Evolutionary conservation across 495 filamentous ascomycete species (phyloP).

Genomic region (Amphirosellinia nigrospora): DNA sequence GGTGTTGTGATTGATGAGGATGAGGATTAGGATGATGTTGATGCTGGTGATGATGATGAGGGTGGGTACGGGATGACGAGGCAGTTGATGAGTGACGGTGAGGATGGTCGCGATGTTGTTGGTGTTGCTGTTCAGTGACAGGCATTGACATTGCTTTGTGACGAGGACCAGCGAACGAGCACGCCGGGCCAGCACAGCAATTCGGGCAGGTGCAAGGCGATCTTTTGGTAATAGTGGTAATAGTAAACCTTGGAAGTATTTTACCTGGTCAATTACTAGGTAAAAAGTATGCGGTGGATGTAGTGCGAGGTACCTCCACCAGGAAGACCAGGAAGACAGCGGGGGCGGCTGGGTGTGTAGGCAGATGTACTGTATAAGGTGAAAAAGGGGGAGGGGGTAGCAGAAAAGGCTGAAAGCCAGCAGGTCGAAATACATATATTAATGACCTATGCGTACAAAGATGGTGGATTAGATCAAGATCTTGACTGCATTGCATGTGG

Average conservation of each 20-base stretch:
- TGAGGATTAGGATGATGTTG: no score
- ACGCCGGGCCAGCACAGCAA: constrained; percentile 21
- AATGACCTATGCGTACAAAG: neutral
- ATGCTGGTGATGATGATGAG: constrained; percentile 23
- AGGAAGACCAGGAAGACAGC: neutral
- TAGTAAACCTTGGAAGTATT: no score
- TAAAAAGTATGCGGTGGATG: neutral
- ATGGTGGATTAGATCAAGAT: constrained; percentile 11
- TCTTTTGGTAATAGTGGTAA: constrained; percentile 12
- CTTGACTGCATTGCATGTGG: constrained; percentile 9
- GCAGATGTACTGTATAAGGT: neutral
- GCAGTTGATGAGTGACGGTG: constrained; percentile 28
- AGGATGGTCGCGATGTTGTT: constrained; percentile 28
- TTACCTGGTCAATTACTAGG: neutral
- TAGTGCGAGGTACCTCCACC: constrained; percentile 9
- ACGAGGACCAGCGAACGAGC: constrained; percentile 33
- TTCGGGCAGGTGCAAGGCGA: constrained; percentile 27
- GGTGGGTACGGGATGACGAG: constrained; percentile 20
- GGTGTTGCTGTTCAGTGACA: constrained; percentile 28
- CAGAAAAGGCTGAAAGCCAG: constrained; percentile 7
- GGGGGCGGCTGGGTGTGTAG: neutral
- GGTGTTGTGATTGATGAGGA: no score
- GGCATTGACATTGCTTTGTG: constrained; percentile 26
- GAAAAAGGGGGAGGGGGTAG: constrained; percentile 2
- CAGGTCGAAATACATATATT: neutral